Percentiles rank a stretch among this genome's conserved stretches.
phyloP scores from a whole-genome alignment of 2,329 filamentous ascomycete genomes.

The Fusarium pseudoanthophilum region DNA sequence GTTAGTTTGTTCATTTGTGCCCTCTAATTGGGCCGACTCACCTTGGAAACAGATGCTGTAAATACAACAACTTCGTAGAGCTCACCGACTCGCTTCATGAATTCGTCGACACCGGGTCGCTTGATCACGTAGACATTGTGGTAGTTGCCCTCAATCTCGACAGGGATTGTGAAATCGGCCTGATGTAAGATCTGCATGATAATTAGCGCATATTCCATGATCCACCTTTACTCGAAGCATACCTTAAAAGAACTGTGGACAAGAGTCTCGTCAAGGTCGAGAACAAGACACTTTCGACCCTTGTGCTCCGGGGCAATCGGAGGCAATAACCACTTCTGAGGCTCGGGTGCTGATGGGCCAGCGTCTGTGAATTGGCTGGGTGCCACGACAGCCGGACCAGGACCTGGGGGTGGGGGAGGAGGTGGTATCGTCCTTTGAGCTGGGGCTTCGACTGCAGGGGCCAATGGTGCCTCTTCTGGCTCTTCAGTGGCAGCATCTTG shows the following conservation, averaged over 20 bases:
- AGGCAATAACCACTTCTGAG: constrained; percentile 79
- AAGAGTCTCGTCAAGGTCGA: constrained; percentile 95
- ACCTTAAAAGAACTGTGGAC: constrained; percentile 99
- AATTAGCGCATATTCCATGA: constrained; percentile 33
- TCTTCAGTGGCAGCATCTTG: constrained; percentile 67
- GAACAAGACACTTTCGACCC: constrained; percentile 91
- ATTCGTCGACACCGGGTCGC: constrained; percentile 96
- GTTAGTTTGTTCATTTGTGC: constrained; percentile 36
- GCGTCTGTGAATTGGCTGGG: constrained; percentile 55
- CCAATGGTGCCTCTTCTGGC: constrained; percentile 57
- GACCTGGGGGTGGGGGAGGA: constrained; percentile 61
- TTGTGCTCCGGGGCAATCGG: constrained; percentile 81
- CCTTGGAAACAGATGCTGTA: constrained; percentile 97
- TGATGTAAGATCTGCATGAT: constrained; percentile 85
- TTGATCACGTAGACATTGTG: constrained; percentile 99
- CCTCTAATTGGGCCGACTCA: constrained; percentile 52
- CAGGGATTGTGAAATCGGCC: constrained; percentile 98
- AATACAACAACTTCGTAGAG: constrained; percentile 99
- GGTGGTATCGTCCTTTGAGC: constrained; percentile 52
- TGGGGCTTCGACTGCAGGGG: constrained; percentile 52
- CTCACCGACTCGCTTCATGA: constrained; percentile 98
- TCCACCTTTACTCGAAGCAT: constrained; percentile 36
- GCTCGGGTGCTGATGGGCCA: constrained; percentile 55
- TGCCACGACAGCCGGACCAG: constrained; percentile 54
- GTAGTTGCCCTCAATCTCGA: constrained; percentile 98